Base-by-base conservation (phyloP, 441 rosid species). In the Adansonia madagascariensis region DNA sequence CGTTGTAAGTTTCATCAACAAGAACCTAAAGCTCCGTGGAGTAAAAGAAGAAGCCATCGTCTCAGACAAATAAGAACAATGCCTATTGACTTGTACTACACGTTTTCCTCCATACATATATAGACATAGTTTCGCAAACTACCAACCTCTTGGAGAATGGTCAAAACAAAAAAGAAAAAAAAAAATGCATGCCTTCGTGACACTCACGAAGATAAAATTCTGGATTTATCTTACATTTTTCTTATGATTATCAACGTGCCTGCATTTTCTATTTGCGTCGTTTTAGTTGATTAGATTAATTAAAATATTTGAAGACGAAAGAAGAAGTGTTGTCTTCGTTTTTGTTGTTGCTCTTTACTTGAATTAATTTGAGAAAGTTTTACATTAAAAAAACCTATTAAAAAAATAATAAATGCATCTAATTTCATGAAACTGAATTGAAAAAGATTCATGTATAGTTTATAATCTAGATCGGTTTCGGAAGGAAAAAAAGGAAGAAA, bases 191-290 rank as follows among this genome's bases (percentile, higher is more conserved):
- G 68, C 20, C 68, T 63, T 31, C 46, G 68, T 63, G 68, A 63
- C 68, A 63, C 68, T 63, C 68, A 63, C 68, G 68, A 63, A 63
- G 11, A 15, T 35, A 35, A 63, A 31, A 2, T 31, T 31, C 39
- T 31, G 39, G 39, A 31, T 31, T 31, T 31, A 31, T 31, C 39
- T 31, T 31, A 31, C 39, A 31, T 31, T 31, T 31, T 31, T 31
- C 4, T 31, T 31, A 31, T 31, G 39, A 31, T 41, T 69, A 64
- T 80, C 53, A 77, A 81, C 94, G 94, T 90, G 94, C 90, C 43
- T 79, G 87, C 92, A 89, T 85, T 90, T 89, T 81, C 73, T 68
- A 43, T 83, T 53, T 49, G 70, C 3, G 68, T 4, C 31, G 15
- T 20, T 1, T 20, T 14, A 4, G 1, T 15, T 17, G 1, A 2